Percentiles rank a stretch among this genome's conserved stretches.
These are phyloP conservation scores for Myxozyma nipponensis DNA, from an alignment of 805 yeast genomes.

Conservation along the genomic window DNA sequence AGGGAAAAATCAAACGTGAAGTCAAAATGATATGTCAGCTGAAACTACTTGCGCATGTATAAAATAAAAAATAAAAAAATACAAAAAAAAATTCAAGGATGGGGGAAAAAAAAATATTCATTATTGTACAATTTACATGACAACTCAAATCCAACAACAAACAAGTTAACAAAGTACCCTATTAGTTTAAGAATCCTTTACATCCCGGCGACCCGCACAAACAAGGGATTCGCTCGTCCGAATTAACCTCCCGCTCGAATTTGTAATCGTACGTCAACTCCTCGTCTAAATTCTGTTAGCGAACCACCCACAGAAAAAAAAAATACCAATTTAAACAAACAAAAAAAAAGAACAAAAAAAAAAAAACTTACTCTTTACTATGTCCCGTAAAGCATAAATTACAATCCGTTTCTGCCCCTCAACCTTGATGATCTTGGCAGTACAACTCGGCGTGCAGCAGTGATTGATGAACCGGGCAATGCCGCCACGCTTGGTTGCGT, in stretches of 20 bases:
- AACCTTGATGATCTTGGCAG: slow-evolving; percentile 92
- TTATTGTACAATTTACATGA: too few species aligned
- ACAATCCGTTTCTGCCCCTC: slow-evolving; percentile 93
- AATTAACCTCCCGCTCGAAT: slow-evolving; percentile 58
- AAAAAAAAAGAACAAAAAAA: neutral
- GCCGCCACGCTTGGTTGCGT: slow-evolving; percentile 96
- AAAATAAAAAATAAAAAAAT: too few species aligned
- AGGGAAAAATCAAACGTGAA: too few species aligned
- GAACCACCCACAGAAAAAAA: neutral
- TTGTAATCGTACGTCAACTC: slow-evolving; percentile 95
- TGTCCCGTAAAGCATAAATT: slow-evolving; percentile 85
- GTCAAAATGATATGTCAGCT: too few species aligned
- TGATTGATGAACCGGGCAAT: slow-evolving; percentile 96
- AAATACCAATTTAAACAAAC: neutral
- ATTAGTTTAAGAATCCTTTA: slow-evolving; percentile 81
- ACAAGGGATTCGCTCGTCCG: slow-evolving; percentile 48
- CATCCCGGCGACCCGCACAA: slow-evolving; percentile 94
- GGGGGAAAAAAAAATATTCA: too few species aligned
- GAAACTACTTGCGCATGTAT: too few species aligned
- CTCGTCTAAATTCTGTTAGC: slow-evolving; percentile 33
- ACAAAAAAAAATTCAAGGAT: too few species aligned
- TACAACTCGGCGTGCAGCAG: slow-evolving; percentile 96
- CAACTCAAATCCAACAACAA: too few species aligned
- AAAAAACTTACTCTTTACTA: slow-evolving; percentile 65
- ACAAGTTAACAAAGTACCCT: too few species aligned